These are phyloP conservation scores for Monosporascus sp. DNA, from an alignment of 2,329 filamentous ascomycete genomes.

Conservation along the genomic window DNA sequence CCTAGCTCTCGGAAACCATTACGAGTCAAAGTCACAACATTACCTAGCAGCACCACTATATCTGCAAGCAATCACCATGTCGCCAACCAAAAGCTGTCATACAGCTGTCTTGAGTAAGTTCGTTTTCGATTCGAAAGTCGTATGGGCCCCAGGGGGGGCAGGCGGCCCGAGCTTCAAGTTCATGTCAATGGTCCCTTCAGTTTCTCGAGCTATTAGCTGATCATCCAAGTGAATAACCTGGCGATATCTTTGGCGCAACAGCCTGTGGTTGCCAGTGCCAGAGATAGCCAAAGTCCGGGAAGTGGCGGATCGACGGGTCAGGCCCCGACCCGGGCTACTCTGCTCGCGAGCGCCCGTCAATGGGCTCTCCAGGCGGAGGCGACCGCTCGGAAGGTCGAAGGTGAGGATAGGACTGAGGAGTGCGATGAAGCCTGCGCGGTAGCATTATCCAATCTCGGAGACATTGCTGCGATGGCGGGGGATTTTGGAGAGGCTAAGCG, in stretches of 20 bases:
- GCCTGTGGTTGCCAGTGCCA: constrained; percentile 33
- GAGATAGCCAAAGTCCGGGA: constrained; percentile 24
- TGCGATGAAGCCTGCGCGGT: constrained; percentile 81
- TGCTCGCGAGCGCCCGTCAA: constrained; percentile 64
- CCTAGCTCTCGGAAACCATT: constrained; percentile 68
- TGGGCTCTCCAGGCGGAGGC: constrained; percentile 77
- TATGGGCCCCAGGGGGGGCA: no score
- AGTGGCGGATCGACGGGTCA: constrained; percentile 25
- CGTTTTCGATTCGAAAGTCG: constrained; percentile 6
- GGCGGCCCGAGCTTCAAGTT: no score
- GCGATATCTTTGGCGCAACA: constrained; percentile 69
- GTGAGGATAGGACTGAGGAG: constrained; percentile 65
- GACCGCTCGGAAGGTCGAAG: constrained; percentile 60
- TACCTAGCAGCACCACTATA: constrained; percentile 83
- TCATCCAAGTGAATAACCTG: constrained; percentile 69
- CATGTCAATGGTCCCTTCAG: background rate
- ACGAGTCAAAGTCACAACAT: constrained; percentile 67
- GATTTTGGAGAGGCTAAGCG: constrained; percentile 59
- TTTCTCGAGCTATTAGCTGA: constrained; percentile 11
- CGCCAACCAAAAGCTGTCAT: constrained; percentile 63
- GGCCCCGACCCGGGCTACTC: constrained; percentile 49
- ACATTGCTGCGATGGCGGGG: constrained; percentile 73
- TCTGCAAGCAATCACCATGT: constrained; percentile 74
- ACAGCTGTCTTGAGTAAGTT: constrained; percentile 69
- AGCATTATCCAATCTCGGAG: constrained; percentile 80